Base-by-base conservation (phyloP, 1,284 basidiomycete genomes). In the Sanghuangporus sanghuang region DNA sequence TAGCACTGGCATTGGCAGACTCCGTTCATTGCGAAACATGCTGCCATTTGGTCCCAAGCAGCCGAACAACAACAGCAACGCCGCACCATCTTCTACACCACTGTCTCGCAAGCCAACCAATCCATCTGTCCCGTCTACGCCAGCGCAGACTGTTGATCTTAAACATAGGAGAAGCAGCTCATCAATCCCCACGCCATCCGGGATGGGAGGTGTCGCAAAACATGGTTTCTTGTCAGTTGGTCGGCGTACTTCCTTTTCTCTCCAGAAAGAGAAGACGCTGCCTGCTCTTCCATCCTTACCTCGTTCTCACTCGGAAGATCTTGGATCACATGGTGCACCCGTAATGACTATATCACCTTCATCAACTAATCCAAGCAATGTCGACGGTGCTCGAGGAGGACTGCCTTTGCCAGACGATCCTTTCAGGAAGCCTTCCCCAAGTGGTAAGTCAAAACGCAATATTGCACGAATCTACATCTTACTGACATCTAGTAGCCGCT, bases 41-140 rank as follows among this genome's bases (percentile, higher is more conserved):
- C 62, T 64, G n/a, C 55, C 58, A 4, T 61, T 66, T 36, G 64
- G 64, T 3, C 50, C 61, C 57, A 66, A 62, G 50, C 44, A 59
- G 35, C 32, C 57, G 42, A 46, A 46, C 16, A 36, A 7, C 6
- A 36, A 16, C 53, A 50, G 46, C 59, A 52, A 32, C 32, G 8
- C 61, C 27, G 18, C 55, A 12, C 40, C 40, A 11, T 36, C 53
- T 40, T 40, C 58, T 52, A 27, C 40, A 12, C 27, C 63, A 27
- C 48, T 49, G 8, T 21, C 49, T 48, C 38, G 21, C 48, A 48
- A 49, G 16, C 48, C 23, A 8, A 18, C 21, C 42, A 38, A 32
- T 8, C 65, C 54, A 40, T 36, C 55, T 14, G 35, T 53, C 54
- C 7, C 62, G 35, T 59, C 44, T 23, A 39, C 27, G 16, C 35